These are phyloP conservation scores for Trichosanthes truncata DNA, from an alignment of 306 rosid genomes.

Conservation along the genomic window DNA sequence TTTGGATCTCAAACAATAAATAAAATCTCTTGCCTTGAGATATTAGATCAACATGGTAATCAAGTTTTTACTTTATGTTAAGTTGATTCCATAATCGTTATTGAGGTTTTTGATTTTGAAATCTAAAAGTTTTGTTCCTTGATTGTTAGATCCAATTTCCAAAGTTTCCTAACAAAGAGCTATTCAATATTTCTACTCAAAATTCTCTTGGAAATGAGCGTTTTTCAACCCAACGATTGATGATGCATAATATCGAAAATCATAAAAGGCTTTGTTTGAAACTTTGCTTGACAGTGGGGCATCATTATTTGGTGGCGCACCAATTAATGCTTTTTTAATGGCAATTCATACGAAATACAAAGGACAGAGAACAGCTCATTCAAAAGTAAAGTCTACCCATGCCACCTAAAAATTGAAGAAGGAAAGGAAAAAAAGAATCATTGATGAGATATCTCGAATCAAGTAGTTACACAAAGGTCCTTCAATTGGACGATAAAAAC, in stretches of 20 bases:
- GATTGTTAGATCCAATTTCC: too few species aligned
- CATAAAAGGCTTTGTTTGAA: neutral
- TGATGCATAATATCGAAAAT: too few species aligned
- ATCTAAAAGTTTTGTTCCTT: neutral
- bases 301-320: neutral
- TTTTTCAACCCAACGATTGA: neutral
- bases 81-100: too few species aligned
- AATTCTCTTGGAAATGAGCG: neutral
- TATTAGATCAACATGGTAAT: too few species aligned
- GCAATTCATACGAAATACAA: neutral
- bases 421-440: neutral
- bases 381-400: neutral
- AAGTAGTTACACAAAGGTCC: too few species aligned
- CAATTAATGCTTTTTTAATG: neutral
- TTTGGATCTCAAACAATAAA: neutral
- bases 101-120: neutral
- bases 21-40: neutral
- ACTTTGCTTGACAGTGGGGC: neutral
- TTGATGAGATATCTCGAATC: too few species aligned
- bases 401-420: neutral
- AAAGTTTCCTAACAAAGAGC: neutral
- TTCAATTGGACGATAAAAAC: neutral
- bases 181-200: neutral
- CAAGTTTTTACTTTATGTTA: too few species aligned
- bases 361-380: neutral